Evolutionary conservation across 306 rosid species (phyloP).

Genomic region (Inga laurina): DNA sequence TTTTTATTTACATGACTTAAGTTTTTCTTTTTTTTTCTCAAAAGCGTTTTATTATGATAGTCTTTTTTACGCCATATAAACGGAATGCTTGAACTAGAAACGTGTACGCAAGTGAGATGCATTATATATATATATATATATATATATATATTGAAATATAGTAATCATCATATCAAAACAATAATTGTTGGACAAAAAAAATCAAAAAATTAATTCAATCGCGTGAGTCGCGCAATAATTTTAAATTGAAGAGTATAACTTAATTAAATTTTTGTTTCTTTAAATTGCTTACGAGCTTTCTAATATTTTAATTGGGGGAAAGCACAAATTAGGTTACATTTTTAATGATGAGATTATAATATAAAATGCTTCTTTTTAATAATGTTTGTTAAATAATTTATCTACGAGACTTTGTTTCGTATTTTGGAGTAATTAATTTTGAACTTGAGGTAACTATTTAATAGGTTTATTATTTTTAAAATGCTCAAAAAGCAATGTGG

Average conservation of each 20-base stretch:
- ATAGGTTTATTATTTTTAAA: not conserved
- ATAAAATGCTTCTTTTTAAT: not conserved
- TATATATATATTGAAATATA: not conserved
- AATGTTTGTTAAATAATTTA: not conserved
- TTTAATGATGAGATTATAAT: not conserved
- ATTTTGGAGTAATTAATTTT: not conserved
- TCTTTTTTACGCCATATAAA: not conserved
- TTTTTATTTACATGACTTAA: not conserved
- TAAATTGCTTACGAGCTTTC: not conserved
- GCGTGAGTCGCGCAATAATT: not conserved
- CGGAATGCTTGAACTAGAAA: not conserved
- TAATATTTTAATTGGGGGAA: not conserved
- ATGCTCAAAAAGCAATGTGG: not conserved
- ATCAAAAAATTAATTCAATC: too few species aligned
- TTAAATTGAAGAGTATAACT: not conserved
- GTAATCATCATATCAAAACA: not conserved
- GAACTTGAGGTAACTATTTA: not conserved
- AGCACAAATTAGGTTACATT: not conserved
- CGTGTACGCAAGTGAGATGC: not conserved
- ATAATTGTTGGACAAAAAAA: not conserved
- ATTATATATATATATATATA: too few species aligned
- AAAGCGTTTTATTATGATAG: not conserved
- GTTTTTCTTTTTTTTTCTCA: not conserved
- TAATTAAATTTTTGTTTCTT: not conserved
- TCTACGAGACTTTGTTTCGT: not conserved